A percentile compares a stretch with the other conserved stretches of the same genome.
These are phyloP conservation scores for Leucocoprinus sp. DNA, from an alignment of 768 basidiomycete genomes.

Conservation along the genomic window DNA sequence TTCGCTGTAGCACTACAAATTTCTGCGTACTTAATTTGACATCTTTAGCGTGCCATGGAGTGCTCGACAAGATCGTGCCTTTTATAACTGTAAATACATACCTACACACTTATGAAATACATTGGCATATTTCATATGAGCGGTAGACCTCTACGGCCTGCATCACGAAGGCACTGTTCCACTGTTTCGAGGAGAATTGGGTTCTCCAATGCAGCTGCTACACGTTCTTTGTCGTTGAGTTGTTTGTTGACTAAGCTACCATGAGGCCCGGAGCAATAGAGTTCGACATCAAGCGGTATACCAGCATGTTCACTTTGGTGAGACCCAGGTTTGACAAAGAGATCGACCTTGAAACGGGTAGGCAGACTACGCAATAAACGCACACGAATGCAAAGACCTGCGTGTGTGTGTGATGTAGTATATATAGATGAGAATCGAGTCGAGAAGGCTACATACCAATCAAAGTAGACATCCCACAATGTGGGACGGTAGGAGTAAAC, in stretches of 20 bases:
- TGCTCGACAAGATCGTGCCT: neutral
- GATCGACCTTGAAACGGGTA: conserved; percentile 89
- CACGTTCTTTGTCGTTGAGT: conserved; percentile 97
- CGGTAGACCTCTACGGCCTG: conserved; percentile 22
- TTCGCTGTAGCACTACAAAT: conserved; percentile 9
- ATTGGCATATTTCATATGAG: neutral
- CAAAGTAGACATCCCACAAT: conserved; percentile 95
- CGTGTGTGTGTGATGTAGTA: neutral
- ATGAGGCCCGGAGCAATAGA: neutral
- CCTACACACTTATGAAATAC: neutral
- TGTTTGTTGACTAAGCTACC: conserved; percentile 82
- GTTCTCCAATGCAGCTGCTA: conserved; percentile 95
- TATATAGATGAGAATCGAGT: neutral
- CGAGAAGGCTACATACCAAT: conserved; percentile 53
- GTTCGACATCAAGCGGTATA: conserved; percentile 23
- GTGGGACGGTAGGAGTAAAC: conserved; percentile 96
- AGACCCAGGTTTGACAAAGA: conserved; percentile 86
- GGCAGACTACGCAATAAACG: conserved; percentile 85
- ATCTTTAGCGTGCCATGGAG: too few species aligned
- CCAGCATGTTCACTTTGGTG: conserved; percentile 92
- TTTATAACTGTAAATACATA: neutral
- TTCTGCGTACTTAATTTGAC: too few species aligned
- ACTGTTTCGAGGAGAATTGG: conserved; percentile 77
- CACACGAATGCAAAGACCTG: conserved; percentile 94
- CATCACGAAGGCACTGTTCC: conserved; percentile 50